Evolutionary conservation across 2,329 filamentous ascomycete species (phyloP).

Genomic region (Arthrobotrys entomopaga): DNA sequence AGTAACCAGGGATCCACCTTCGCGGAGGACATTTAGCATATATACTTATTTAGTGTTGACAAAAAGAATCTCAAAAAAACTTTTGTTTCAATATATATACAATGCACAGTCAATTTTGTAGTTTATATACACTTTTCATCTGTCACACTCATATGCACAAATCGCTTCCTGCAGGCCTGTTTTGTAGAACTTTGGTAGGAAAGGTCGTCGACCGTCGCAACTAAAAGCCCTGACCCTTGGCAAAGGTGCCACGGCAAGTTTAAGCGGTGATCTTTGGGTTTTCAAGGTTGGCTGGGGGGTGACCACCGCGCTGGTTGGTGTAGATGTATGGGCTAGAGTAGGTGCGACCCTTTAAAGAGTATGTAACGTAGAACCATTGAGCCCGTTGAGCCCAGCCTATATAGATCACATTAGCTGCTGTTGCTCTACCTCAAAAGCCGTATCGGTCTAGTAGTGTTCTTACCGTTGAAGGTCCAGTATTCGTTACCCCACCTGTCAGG

Average conservation of each 20-base stretch:
- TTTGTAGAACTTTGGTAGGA: too few species aligned
- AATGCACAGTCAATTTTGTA: too few species aligned
- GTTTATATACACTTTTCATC: too few species aligned
- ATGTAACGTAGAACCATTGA: slow-evolving; percentile 10
- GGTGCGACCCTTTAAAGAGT: background rate
- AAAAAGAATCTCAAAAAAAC: too few species aligned
- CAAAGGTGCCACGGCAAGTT: background rate
- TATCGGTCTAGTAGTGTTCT: background rate
- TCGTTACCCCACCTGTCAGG: slow-evolving; percentile 18
- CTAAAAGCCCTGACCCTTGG: too few species aligned
- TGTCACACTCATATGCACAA: too few species aligned
- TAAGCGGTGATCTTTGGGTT: slow-evolving; percentile 7
- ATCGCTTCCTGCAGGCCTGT: too few species aligned
- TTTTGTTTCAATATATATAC: too few species aligned
- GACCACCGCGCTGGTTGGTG: slow-evolving; percentile 11
- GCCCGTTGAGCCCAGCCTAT: slow-evolving; percentile 18
- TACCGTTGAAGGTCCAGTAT: slow-evolving; percentile 18
- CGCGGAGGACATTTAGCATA: too few species aligned
- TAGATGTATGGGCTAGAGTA: slow-evolving; percentile 13
- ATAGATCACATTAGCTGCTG: background rate
- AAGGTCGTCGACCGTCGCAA: too few species aligned
- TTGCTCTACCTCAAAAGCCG: background rate
- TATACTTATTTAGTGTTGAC: too few species aligned
- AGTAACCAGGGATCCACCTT: too few species aligned
- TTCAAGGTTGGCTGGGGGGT: background rate